phyloP scores from a whole-genome alignment of 2,329 filamentous ascomycete genomes.

The Cladophialophora psammophila region DNA sequence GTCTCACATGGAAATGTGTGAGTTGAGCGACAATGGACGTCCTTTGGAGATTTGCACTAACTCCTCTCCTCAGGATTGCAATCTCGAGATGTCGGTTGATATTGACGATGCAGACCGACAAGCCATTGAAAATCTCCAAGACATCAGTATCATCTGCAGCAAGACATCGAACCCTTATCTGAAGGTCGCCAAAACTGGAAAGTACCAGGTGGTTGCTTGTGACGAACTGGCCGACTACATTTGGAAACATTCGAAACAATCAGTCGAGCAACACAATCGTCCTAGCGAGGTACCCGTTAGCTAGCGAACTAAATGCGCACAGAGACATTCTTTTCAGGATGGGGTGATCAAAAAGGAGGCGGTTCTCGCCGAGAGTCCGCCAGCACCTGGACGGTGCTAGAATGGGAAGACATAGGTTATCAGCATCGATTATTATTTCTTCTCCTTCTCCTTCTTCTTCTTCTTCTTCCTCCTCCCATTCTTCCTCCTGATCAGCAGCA shows the following conservation, averaged over 20 bases:
- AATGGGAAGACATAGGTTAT: neutral
- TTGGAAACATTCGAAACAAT: conserved; percentile 35
- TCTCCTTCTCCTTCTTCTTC: neutral
- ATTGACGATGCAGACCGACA: conserved; percentile 40
- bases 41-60: conserved; percentile 12
- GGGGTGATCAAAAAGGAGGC: neutral
- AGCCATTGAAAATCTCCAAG: conserved; percentile 38
- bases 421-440: neutral
- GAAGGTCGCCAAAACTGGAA: conserved; percentile 38
- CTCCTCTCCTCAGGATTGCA: conserved; percentile 36
- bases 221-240: conserved; percentile 39
- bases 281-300: conserved; percentile 24
- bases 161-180: conserved; percentile 40
- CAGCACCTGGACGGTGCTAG: neutral
- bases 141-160: conserved; percentile 41
- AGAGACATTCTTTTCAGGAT: neutral
- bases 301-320: conserved; percentile 5
- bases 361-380: neutral
- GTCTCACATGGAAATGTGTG: conserved; percentile 41
- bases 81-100: conserved; percentile 40
- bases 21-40: conserved; percentile 19
- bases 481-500: neutral
- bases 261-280: conserved; percentile 34
- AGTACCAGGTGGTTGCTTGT: conserved; percentile 40
- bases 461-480: too few species aligned